Base-by-base conservation (phyloP, 208 protist genomes). In the Trypanosoma brucei region DNA sequence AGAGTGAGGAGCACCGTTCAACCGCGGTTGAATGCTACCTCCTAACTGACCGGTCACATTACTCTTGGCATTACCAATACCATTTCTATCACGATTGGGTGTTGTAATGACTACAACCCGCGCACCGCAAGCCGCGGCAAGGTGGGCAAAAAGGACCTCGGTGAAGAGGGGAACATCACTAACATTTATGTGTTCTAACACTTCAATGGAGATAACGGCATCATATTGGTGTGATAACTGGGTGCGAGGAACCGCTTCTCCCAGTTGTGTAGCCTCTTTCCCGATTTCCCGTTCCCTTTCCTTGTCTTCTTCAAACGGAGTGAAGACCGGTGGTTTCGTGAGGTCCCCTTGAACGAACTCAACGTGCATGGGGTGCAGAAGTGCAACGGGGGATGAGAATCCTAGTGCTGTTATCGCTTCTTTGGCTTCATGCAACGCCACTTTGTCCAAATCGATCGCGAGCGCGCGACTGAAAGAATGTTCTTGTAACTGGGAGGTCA, bases 131-230 rank as follows among this genome's bases (percentile, higher is more conserved):
- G 40, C 57, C 11, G 68, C 72, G 3, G 59, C 72, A 7, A 81
- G 59, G 33, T 78, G 59, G 1, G 55, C 61, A 57, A 89, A 85
- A 11, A 89, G 2, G 0, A 65, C 76, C 55, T 89, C 63, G 2
- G 79, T 82, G 68, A 70, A 89, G 3, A 63, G 60, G 2, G 68
- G 67, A 7, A 89, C 74, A 34, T 72, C 56, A 34, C 78, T 63
- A 9, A 74, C 70, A 0, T 70, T 48, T 33, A 86, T 76, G 67
- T 86, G 76, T 65, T 84, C 79, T 11, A 86, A 57, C 8, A 86
- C 79, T 44, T 89, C 83, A n/a, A 86, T 72, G 33, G 74, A 84
- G 42, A 81, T 42, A 14, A 89, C 68, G 11, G 79, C 74, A 45
- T 89, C 79, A 59, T 72, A 67, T 1, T 44, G 0, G 7, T 40